Evolutionary conservation across 192 early-diverging fungal genomes (phyloP).

Genomic region (Linderina pennispora): DNA sequence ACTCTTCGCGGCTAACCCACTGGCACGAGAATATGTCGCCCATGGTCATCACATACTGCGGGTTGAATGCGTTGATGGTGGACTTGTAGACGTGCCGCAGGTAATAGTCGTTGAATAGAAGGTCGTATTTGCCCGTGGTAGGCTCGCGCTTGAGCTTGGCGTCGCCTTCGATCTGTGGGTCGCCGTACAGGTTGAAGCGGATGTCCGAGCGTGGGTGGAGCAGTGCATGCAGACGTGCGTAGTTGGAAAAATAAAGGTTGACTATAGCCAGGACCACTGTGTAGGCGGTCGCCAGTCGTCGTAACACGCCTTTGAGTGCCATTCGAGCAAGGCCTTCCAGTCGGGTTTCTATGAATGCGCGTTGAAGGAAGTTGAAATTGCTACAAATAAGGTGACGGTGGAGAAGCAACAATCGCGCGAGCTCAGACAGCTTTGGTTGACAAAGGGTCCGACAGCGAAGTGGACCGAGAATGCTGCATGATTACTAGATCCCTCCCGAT

Average conservation of each 20-base stretch:
- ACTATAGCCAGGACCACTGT: constrained; percentile 9
- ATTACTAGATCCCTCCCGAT: too few relatives aligned
- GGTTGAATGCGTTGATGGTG: constrained; percentile 39
- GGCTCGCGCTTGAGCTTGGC: constrained; percentile 53
- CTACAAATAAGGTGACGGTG: too few relatives aligned
- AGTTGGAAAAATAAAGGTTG: constrained; percentile 39
- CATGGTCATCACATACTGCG: constrained; percentile 52
- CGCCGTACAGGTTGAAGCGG: constrained; percentile 55
- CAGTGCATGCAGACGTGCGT: constrained; percentile 14
- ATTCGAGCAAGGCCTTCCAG: too few relatives aligned
- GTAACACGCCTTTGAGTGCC: constrained; percentile 2
- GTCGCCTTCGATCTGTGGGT: constrained; percentile 65
- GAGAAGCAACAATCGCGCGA: too few relatives aligned
- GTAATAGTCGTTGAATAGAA: constrained; percentile 55
- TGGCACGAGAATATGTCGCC: constrained; percentile 66
- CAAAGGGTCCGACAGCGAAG: too few relatives aligned
- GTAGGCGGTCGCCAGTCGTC: constrained; percentile 8
- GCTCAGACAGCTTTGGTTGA: too few relatives aligned
- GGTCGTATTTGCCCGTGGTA: constrained; percentile 45
- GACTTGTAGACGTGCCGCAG: constrained; percentile 53
- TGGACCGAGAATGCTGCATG: too few relatives aligned
- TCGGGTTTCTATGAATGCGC: constrained; percentile 1
- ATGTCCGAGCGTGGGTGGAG: constrained; percentile 25
- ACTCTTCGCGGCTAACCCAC: constrained; percentile 52
- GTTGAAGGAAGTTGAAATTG: too few relatives aligned